Evolutionary conservation across 2,329 filamentous ascomycete genomes (phyloP), one percentile per base, ranked within the genome.

Genomic region (Aspergillus tubingensis): DNA sequence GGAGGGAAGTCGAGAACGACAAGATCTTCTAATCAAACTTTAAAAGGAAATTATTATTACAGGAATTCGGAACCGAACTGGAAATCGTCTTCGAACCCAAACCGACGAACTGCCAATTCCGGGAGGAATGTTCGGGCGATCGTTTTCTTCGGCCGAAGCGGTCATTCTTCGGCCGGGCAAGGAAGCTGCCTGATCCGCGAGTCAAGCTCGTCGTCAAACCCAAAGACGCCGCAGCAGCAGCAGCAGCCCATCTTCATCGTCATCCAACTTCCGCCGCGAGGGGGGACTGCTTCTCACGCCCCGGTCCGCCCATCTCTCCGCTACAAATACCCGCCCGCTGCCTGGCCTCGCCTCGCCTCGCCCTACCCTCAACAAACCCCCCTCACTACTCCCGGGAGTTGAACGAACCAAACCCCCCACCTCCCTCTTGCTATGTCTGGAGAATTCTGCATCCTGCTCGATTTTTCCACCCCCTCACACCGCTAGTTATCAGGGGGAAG

Each of bases 131-230:
- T 39, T 55, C 23, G 53, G 53, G 53, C 53, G 53, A 55, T 54
- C 39, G 6, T 23, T 41, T 7, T 32, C 41, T 51, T 43, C 55
- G 55, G 55, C 55, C 55, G 55, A 57, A 57, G 47, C 55, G 55
- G 55, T 51, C n/a, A 50, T 30, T 57, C 13, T 36, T 57, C 55
- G 55, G 55, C 53, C 25, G 53, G n/a, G 17, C 52, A 55, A 13
- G 32, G 39, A 30, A 13, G n/a, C 53, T 55, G 39, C 25, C 53
- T 55, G 43, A 55, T 30, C 53, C 53, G 38, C 27, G 13, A 21
- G 27, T 44, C 53, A 41, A 50, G 32, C 11, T 36, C 25, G 47
- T 27, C 47, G 47, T 50, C 25, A 50, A 50, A 30, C 8, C 27
- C 47, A 32, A 32, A 50, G 47, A 50, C 15, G 15, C 47, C n/a